Evolutionary conservation across 225 moss, liverwort and hornwort species (phyloP), one percentile per base, ranked within the genome.

Genomic region (Marchantia paleacea): DNA sequence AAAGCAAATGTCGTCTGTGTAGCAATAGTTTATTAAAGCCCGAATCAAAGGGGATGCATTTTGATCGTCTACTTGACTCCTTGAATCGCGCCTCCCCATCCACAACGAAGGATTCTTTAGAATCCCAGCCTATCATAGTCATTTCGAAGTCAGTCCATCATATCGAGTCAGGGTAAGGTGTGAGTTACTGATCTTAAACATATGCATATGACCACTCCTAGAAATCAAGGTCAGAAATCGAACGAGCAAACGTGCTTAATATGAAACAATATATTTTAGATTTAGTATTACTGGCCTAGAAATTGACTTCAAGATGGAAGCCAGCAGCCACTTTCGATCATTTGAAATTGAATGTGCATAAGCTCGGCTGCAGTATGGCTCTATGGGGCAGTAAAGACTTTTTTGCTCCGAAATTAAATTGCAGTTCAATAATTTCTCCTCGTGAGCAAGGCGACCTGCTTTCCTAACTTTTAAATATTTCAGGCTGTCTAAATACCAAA

Each of bases 1-100:
- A 61, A 81, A 85, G 15, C n/a, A 48, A 22, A 85, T 75, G 22
- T 75, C 81, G 4, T 73, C 81, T 0, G 81, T 82, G 68, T 85
- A 82, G 58, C 78, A 85, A 67, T 57, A 75, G 4, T 69, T 25
- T 50, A 85, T 70, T n/a, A 85, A 50, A 0, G 81, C 81, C 28
- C 52, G 18, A 73, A 85, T 64, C 20, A 85, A 73, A 22, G 67
- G 72, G 49, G 53, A 81, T 8, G 78, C 74, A 22, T 11, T 10
- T 19, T 30, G 12, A 15, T 69, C 69, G 4, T 69, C 19, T 31
- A 14, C 11, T 28, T 30, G 11, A 69, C 69, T 29, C 30, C 10
- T 11, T 47, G 20, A 6, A 47, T 69, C 11, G 63, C 24, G 69
- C 69, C 69, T 69, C 13, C 69, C 29, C 39, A 39, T 10, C 19